Evolutionary conservation across 352 stramenopile genomes (phyloP), one percentile per base, ranked within the genome.

Genomic region (Pythium myriotylum): DNA sequence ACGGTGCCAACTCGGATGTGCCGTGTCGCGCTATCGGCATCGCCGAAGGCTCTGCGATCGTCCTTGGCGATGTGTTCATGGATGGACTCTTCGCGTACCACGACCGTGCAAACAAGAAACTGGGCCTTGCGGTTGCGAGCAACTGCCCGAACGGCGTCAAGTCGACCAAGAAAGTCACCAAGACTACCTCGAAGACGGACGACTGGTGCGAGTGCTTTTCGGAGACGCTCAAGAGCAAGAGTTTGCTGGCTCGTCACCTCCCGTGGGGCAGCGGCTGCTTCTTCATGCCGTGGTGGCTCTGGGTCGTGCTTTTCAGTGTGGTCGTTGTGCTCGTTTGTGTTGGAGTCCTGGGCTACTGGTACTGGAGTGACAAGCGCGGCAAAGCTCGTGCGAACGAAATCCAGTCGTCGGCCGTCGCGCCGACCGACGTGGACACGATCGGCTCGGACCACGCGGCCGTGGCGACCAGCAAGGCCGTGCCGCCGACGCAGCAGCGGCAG

Each of bases 211-310:
- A 73, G 17, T 95, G 86, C 51, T 95, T 88, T 52, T 89, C 74
- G n/a, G 73, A 57, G 12, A 78, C 65, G 12, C 58, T 88, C n/a
- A 76, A 85, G 71, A 76, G 66, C 57, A 82, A 79, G 56, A 91
- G 76, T 50, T 67, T 64, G 23, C 69, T 89, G 50, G 72, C 77
- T 13, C 76, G 66, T n/a, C 80, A 81, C 49, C 22, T 88, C 16
- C 86, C 86, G 2, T 89, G 85, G 68, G 77, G 77, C 1, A 67
- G 42, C 16, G 72, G 74, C 2, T 95, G 86, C 55, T 93, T 92
- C 69, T 92, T 93, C 67, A 90, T 81, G 84, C 68, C 81, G 14
- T 95, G 86, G 86, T 95, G 86, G 86, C 89, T 92, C 69, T 95
- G 92, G 43, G 54, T 95, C 33, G 79, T 95, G 27, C 26, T 92